These are phyloP conservation scores for Globisporangium paddicum DNA, from an alignment of 352 stramenopile species.

Conservation along the genomic window DNA sequence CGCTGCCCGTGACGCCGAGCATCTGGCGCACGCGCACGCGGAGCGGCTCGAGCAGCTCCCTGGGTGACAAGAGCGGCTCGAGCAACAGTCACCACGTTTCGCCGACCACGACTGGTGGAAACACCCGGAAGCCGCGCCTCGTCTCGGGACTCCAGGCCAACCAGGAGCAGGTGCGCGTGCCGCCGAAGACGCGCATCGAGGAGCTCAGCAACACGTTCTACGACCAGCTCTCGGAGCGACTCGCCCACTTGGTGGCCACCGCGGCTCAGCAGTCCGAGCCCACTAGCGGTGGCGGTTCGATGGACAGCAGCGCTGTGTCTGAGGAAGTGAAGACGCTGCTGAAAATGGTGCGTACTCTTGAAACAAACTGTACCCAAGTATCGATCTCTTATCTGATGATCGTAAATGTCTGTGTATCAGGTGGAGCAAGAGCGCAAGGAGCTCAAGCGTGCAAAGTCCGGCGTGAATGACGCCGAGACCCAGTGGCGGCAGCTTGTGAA, in stretches of 20 bases:
- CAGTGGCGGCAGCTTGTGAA: conserved; percentile 79
- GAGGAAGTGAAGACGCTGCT: conserved; percentile 34
- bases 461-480: conserved; percentile 35
- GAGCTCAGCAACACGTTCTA: conserved; percentile 63
- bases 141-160: conserved; percentile 43
- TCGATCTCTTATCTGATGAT: neutral
- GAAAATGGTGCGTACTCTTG: conserved; percentile 35
- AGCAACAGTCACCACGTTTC: conserved; percentile 33
- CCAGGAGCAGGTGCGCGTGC: conserved; percentile 63
- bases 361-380: neutral
- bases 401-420: conserved; percentile 18
- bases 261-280: conserved; percentile 12
- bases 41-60: conserved; percentile 39
- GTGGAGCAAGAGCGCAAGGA: conserved; percentile 38
- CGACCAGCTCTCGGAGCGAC: conserved; percentile 37
- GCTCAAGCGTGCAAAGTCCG: conserved; percentile 14
- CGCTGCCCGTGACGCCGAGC: conserved; percentile 23
- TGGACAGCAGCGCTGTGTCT: conserved; percentile 3
- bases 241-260: conserved; percentile 27
- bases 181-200: conserved; percentile 51
- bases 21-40: conserved; percentile 45
- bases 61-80: conserved; percentile 25
- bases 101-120: conserved; percentile 10
- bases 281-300: too few species aligned
- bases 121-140: conserved; percentile 20